Conservation (phyloP, 2,329 filamentous ascomycete genomes). For the Leptosphaerulina australis region DNA sequence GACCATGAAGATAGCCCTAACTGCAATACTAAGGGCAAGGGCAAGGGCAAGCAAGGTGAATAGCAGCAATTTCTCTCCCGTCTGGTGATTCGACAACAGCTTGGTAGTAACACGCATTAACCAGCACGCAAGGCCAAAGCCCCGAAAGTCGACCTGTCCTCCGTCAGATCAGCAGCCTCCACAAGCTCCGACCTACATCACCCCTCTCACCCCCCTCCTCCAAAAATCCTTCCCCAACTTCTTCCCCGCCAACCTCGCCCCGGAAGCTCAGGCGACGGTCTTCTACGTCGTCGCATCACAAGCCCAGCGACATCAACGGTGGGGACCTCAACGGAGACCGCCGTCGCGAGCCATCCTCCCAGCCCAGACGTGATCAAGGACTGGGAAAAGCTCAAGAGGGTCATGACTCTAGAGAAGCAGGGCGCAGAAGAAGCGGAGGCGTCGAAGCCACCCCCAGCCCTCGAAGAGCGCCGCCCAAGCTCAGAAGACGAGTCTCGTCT, state of each 20-base stretch:
- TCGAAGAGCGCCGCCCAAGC: constrained; percentile 44
- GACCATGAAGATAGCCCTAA: constrained; percentile 55
- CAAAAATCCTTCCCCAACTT: constrained; percentile 31
- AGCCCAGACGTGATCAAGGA: constrained; percentile 37
- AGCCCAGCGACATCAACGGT: constrained; percentile 45
- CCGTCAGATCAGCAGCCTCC: constrained; percentile 38
- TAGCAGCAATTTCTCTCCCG: constrained; percentile 23
- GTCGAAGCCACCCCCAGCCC: constrained; percentile 36
- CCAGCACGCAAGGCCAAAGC: constrained; percentile 43
- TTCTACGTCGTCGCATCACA: constrained; percentile 46
- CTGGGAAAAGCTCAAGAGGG: constrained; percentile 30
- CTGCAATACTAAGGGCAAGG: constrained; percentile 47
- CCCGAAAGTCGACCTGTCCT: constrained; percentile 36
- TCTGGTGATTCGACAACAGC: constrained; percentile 24
- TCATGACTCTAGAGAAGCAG: constrained; percentile 33
- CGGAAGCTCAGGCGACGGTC: constrained; percentile 39
- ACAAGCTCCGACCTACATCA: constrained; percentile 37
- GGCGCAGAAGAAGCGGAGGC: constrained; percentile 21
- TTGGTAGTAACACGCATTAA: constrained; percentile 46
- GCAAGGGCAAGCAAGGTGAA: constrained; percentile 47
- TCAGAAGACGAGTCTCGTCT: constrained; percentile 39
- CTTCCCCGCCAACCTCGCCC: constrained; percentile 41
- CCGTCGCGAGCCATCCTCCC: constrained; percentile 33
- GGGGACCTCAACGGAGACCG: constrained; percentile 41
- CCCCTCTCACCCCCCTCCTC: constrained; percentile 42